Evolutionary conservation across 2,329 filamentous ascomycete genomes (phyloP).

Genomic region (Aspergillus calidoustus): DNA sequence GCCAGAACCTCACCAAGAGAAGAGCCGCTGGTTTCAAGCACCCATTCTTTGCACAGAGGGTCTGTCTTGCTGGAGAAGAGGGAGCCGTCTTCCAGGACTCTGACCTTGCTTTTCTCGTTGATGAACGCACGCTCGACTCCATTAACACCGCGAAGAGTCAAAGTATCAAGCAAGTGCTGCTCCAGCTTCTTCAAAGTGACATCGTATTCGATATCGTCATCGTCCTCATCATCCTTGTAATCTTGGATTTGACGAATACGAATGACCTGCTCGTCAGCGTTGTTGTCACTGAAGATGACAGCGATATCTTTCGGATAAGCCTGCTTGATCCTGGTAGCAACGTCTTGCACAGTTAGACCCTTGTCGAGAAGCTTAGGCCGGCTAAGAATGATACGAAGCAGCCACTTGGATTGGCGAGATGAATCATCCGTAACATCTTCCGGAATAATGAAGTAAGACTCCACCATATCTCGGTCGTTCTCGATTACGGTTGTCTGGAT

Average conservation of each 20-base stretch:
- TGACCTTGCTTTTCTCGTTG: slow-evolving; percentile 74
- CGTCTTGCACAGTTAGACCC: slow-evolving; percentile 85
- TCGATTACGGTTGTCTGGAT: slow-evolving; percentile 83
- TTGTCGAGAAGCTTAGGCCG: slow-evolving; percentile 93
- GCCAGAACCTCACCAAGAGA: slow-evolving; percentile 81
- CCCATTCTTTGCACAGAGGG: slow-evolving; percentile 84
- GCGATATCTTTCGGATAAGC: slow-evolving; percentile 84
- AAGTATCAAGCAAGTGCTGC: slow-evolving; percentile 84
- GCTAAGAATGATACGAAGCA: slow-evolving; percentile 90
- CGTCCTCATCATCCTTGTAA: slow-evolving; percentile 74
- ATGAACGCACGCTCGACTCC: slow-evolving; percentile 93
- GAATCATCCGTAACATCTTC: slow-evolving; percentile 73
- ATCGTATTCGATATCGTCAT: slow-evolving; percentile 79
- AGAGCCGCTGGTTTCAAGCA: slow-evolving; percentile 91
- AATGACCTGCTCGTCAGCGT: slow-evolving; percentile 92
- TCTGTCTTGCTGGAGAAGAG: slow-evolving; percentile 76
- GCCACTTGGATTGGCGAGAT: slow-evolving; percentile 82
- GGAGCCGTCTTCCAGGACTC: slow-evolving; percentile 70
- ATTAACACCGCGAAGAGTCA: slow-evolving; percentile 87
- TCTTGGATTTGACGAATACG: slow-evolving; percentile 81
- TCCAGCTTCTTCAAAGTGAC: slow-evolving; percentile 91
- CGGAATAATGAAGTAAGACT: slow-evolving; percentile 94
- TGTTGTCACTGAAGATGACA: slow-evolving; percentile 97
- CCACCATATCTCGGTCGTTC: slow-evolving; percentile 89
- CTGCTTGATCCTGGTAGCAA: slow-evolving; percentile 86